These are phyloP conservation scores for Aspergillus sclerotiicarbonarius DNA, from an alignment of 495 filamentous ascomycete species.

Conservation along the genomic window DNA sequence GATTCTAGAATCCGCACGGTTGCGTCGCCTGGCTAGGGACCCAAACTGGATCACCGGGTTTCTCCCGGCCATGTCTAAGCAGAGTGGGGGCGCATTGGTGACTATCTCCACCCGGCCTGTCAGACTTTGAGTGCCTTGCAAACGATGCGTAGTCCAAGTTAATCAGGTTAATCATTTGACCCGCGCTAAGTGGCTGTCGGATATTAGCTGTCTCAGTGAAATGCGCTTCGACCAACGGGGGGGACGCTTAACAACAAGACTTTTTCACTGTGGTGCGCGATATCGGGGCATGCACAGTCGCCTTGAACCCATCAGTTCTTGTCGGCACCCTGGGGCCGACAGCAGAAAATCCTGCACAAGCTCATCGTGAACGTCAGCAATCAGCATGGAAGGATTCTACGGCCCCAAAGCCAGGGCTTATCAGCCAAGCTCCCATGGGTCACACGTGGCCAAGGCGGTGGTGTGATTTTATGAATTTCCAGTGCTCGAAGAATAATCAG, in stretches of 20 bases:
- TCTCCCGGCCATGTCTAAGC: background rate
- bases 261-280: no score
- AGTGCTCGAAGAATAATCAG: background rate
- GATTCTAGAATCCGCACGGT: slow-evolving; percentile 1
- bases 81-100: background rate
- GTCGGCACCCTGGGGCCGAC: no score
- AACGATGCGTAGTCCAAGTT: no score
- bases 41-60: background rate
- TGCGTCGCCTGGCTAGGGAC: background rate
- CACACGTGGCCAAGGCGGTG: background rate
- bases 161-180: no score
- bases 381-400: no score
- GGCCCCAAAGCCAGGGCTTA: background rate
- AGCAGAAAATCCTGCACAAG: no score
- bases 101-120: background rate
- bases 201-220: background rate
- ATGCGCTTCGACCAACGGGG: background rate
- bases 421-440: background rate
- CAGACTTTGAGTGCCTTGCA: background rate
- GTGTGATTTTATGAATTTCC: background rate
- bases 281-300: no score
- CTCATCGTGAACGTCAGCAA: no score
- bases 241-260: background rate
- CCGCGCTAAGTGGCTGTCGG: background rate
- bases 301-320: no score